These are phyloP conservation scores for Ampelocalamus luodianensis DNA, from an alignment of 176 grass and related monocot species.

Conservation along the genomic window DNA sequence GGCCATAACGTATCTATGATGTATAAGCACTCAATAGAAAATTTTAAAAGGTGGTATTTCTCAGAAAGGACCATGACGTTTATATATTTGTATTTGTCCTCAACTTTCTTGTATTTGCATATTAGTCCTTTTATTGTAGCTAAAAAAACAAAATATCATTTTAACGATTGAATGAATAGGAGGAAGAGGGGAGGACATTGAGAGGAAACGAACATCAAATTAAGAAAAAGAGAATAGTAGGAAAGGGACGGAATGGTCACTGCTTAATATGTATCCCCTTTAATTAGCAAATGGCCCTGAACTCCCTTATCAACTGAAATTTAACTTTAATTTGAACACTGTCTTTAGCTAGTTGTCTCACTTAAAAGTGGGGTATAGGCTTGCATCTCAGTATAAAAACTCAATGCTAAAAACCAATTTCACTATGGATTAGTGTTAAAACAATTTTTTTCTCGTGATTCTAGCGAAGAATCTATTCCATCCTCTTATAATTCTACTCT, in stretches of 20 bases:
- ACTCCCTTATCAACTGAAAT: no score
- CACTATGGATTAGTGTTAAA: not conserved
- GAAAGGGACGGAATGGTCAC: no score
- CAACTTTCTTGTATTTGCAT: not conserved
- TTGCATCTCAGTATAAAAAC: not conserved
- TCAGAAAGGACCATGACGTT: not conserved
- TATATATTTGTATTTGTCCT: slow-evolving; percentile 7
- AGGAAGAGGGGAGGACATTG: not conserved
- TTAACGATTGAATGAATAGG: not conserved
- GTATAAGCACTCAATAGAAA: not conserved
- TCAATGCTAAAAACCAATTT: not conserved
- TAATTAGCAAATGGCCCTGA: no score
- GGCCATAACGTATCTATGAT: slow-evolving; percentile 19
- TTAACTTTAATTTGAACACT: no score
- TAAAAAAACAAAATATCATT: not conserved
- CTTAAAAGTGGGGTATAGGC: not conserved
- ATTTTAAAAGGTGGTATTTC: not conserved
- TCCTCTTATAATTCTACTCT: not conserved
- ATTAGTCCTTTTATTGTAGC: not conserved
- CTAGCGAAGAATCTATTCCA: no score
- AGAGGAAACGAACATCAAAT: not conserved
- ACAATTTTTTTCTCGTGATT: not conserved
- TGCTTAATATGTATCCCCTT: no score
- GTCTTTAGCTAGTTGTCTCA: not conserved
- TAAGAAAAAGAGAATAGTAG: not conserved